Conservation (phyloP, 1,139 yeast genomes). For the Komagataea norvegica region DNA sequence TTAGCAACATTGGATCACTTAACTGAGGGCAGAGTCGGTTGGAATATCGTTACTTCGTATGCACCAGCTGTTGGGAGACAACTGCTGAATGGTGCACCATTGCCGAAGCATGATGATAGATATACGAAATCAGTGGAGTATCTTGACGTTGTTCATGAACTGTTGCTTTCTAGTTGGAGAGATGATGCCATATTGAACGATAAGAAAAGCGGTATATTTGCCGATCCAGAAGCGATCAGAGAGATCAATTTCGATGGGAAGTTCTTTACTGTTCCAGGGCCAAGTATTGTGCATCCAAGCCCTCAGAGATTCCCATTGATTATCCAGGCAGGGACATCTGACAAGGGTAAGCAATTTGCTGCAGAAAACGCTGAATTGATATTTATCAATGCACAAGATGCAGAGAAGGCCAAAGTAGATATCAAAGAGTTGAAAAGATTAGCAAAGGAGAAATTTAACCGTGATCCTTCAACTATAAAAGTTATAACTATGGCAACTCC, state of each 20-base stretch:
- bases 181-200: slow-evolving; percentile 37
- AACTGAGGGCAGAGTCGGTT: slow-evolving; percentile 39
- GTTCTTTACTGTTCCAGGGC: slow-evolving; percentile 38
- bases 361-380: slow-evolving; percentile 42
- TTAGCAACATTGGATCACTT: slow-evolving; percentile 39
- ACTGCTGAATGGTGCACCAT: slow-evolving; percentile 32
- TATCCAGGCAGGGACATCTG: slow-evolving; percentile 44
- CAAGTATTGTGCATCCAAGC: slow-evolving; percentile 36
- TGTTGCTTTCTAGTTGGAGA: slow-evolving; percentile 38
- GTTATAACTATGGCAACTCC: slow-evolving; percentile 28
- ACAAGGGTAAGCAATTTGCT: slow-evolving; percentile 39
- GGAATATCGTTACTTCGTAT: slow-evolving; percentile 42
- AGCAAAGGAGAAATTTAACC: slow-evolving; percentile 26
- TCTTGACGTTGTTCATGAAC: slow-evolving; percentile 35
- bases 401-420: slow-evolving; percentile 31
- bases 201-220: slow-evolving; percentile 30
- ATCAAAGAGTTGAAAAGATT: slow-evolving; percentile 31
- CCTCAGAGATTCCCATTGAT: slow-evolving; percentile 43
- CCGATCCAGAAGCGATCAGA: slow-evolving; percentile 36
- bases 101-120: slow-evolving; percentile 38
- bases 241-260: slow-evolving; percentile 36
- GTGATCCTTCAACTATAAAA: slow-evolving; percentile 30
- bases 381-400: slow-evolving; percentile 33
- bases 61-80: slow-evolving; percentile 39
- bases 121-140: slow-evolving; percentile 38